Evolutionary conservation across 2,329 filamentous ascomycete genomes (phyloP).

Genomic region (Trichoderma sp.): DNA sequence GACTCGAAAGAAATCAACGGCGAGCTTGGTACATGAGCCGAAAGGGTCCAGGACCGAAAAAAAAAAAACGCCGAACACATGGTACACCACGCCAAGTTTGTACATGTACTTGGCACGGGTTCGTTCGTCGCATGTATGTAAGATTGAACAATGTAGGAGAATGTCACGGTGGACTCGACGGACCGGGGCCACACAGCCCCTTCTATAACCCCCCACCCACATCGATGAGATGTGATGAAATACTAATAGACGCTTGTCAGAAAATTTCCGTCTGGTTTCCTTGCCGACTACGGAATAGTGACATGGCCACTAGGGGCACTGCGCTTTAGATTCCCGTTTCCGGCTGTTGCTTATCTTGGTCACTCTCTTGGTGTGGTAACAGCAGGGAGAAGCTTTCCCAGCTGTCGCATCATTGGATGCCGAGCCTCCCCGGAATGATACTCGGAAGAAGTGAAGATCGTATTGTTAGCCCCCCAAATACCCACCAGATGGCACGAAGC

Average conservation of each 20-base stretch:
- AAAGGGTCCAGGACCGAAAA: not conserved
- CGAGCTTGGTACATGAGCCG: not conserved
- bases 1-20: not conserved
- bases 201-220: conserved; percentile 1
- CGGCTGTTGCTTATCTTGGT: conserved; percentile 15
- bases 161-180: conserved; percentile 10
- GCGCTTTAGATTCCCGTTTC: conserved; percentile 16
- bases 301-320: conserved; percentile 7
- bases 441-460: conserved; percentile 11
- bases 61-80: not conserved
- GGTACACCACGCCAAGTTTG: not conserved
- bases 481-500: not conserved
- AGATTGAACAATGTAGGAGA: conserved; percentile 16
- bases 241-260: conserved; percentile 17
- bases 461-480: not conserved
- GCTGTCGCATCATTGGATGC: conserved; percentile 1
- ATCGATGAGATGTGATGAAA: conserved; percentile 18
- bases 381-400: not conserved
- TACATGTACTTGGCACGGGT: conserved; percentile 1
- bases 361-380: not conserved
- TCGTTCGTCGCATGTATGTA: conserved; percentile 17
- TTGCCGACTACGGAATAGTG: conserved; percentile 12
- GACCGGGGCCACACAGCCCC: conserved; percentile 6
- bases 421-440: conserved; percentile 11
- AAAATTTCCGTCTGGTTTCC: conserved; percentile 20